Base-by-base conservation (phyloP, 1,284 basidiomycete species). In the Sporisorium scitamineum region DNA sequence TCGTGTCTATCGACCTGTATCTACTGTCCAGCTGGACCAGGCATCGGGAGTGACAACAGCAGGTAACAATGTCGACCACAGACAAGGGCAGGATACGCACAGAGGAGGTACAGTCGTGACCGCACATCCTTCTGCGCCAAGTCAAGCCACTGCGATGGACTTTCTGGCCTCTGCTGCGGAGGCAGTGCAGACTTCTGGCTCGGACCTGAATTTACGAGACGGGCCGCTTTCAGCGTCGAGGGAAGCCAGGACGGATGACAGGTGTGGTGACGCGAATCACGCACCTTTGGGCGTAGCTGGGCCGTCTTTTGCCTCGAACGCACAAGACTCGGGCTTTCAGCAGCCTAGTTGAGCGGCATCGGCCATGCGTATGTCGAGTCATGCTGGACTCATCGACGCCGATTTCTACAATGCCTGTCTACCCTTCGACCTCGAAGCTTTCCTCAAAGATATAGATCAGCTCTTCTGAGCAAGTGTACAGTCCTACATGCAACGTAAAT, bases 391-490 rank as follows among this genome's bases (percentile, higher is more conserved):
- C 31, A 11, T 54, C 22, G 57, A 59, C 22, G 42, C 51, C 13
- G 56, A 20, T 26, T 55, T 65, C 26, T 56, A 39, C 37, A 48
- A 55, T 34, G 69, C 69, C 1, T 44, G 47, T 10, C 50, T 63
- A 6, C 56, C 60, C 18, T 69, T 73, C 24, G 70, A 73, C 37
- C 57, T 73, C 6, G 70, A 73, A 20, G 65, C 57, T 3, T 73
- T 73, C 27, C 58, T 73, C 14, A 52, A 52, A 45, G 70, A 73
- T 34, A 55, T 73, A 34, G 70, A 73, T 41, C 65, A 64, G 52
- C 48, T 67, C 5, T 73, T 73, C 45, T 73, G 32, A 47, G 18
- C 18, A 16, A 44, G n/a, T n/a, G n/a, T n/a, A n/a, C n/a, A 24
- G 13, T 9, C 34, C 7, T 10, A 37, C 3, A 37, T 14, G 14